Evolutionary conservation across 2,329 filamentous ascomycete species (phyloP).

Genomic region (Arthrobotrys sinensis): DNA sequence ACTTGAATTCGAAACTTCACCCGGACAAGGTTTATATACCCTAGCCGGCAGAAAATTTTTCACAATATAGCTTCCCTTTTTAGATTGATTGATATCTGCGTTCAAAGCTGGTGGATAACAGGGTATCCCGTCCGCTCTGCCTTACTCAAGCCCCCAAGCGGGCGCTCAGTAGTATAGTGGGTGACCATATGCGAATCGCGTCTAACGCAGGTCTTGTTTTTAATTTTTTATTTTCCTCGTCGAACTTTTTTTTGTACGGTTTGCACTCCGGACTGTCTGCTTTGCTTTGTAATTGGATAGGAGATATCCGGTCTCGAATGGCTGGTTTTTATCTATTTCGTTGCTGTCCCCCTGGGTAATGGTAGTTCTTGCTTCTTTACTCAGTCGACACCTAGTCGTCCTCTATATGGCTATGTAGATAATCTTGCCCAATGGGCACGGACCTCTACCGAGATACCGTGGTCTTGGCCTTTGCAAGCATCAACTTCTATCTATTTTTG

Average conservation of each 20-base stretch:
- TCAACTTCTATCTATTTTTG: background rate
- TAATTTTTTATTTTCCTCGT: constrained; percentile 15
- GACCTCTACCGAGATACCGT: background rate
- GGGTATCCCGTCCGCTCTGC: constrained; percentile 59
- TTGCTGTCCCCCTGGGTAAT: too few species aligned
- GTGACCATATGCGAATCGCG: constrained; percentile 61
- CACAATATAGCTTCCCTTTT: background rate
- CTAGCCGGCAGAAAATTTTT: background rate
- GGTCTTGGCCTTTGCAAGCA: background rate
- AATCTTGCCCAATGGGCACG: too few species aligned
- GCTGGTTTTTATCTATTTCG: too few species aligned
- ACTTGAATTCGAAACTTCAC: background rate
- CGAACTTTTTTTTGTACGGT: background rate
- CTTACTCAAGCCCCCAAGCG: constrained; percentile 57
- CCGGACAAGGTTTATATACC: too few species aligned
- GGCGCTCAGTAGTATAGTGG: constrained; percentile 59
- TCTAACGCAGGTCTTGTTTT: constrained; percentile 36
- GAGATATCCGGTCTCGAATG: too few species aligned
- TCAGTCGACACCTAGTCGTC: too few species aligned
- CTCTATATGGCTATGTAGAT: too few species aligned
- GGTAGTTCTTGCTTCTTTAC: too few species aligned
- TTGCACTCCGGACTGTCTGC: background rate
- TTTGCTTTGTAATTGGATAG: too few species aligned
- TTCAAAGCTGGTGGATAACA: constrained; percentile 35
- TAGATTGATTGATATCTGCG: constrained; percentile 4